phyloP scores from a whole-genome alignment of 768 basidiomycete species.

The Lactarius psammicola region DNA sequence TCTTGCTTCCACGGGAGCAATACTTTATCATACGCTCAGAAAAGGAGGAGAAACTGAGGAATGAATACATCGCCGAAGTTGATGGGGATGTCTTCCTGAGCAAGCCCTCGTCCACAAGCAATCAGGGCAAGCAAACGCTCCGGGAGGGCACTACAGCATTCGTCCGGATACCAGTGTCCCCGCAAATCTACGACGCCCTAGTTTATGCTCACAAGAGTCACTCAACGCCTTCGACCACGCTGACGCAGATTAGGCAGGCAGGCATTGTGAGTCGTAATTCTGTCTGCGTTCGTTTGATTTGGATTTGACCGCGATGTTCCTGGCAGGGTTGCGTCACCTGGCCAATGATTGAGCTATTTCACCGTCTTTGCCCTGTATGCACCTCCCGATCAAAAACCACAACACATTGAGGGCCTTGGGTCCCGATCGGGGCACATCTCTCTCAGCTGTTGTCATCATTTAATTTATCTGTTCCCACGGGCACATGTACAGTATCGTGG shows the following conservation, averaged over 20 bases:
- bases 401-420: conserved; percentile 27
- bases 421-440: conserved; percentile 19
- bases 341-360: conserved; percentile 72
- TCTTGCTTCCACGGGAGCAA: conserved; percentile 60
- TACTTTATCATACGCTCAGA: conserved; percentile 50
- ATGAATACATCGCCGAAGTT: conserved; percentile 45
- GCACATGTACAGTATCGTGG: conserved; percentile 25
- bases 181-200: conserved; percentile 67
- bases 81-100: conserved; percentile 36
- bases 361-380: conserved; percentile 57
- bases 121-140: conserved; percentile 29
- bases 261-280: conserved; percentile 51
- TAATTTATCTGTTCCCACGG: conserved; percentile 28
- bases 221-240: conserved; percentile 51
- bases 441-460: conserved; percentile 11
- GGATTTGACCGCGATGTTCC: conserved; percentile 7
- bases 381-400: conserved; percentile 42
- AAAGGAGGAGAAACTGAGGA: conserved; percentile 51
- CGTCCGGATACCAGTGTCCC: conserved; percentile 61
- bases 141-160: conserved; percentile 44
- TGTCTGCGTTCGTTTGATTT: not conserved
- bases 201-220: conserved; percentile 66
- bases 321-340: conserved; percentile 63
- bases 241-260: conserved; percentile 53
- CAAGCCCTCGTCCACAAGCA: conserved; percentile 21